Evolutionary conservation across 148 eudicot genomes (phyloP), one percentile per base, ranked within the genome.

Genomic region (Amaranthus cruentus): DNA sequence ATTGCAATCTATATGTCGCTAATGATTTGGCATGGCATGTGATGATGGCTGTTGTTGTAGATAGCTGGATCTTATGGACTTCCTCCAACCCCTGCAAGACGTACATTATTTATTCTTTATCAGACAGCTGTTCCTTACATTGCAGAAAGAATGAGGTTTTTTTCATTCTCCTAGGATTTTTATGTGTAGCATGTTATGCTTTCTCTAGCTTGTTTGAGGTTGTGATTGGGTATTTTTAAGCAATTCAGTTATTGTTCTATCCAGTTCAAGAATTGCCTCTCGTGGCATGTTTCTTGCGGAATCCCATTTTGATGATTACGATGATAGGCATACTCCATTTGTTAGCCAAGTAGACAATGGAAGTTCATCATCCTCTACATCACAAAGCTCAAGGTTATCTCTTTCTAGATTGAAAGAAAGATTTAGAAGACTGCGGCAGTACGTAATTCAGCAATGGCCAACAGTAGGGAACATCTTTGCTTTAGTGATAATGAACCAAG

Each of bases 1-100:
- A 4, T 18, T 70, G 43, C 12, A 47, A 47, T 47, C 47, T 9
- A 51, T 6, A 53, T 3, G 2, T 55, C 38, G 2, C 42, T 70
- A 43, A 47, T 70, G 38, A 10, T 50, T 64, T 48, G 70, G 69
- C 57, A 11, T 44, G 55, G 14, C 12, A 52, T 38, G 52, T 13
- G 58, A 64, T 76, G 55, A 63, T 60, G 66, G 52, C 60, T 79
- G 18, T 51, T 74, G 58, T 76, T 84, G 72, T 83, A 95, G 99
- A 95, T 90, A 83, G 85, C 99, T 74, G 99, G 99, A 79, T 77
- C 91, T 51, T 83, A 90, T 80, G 92, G 91, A 60, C 97, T 95
- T 80, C 84, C 97, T 74, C 97, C 99, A 66, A 95, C 97, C 69
- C 96, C 99, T 47, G 99, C 99, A 50, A 90, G 99, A 69, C 99